Evolutionary conservation across 192 early-diverging fungal genomes (phyloP).

Genomic region (Coemansia furcata): DNA sequence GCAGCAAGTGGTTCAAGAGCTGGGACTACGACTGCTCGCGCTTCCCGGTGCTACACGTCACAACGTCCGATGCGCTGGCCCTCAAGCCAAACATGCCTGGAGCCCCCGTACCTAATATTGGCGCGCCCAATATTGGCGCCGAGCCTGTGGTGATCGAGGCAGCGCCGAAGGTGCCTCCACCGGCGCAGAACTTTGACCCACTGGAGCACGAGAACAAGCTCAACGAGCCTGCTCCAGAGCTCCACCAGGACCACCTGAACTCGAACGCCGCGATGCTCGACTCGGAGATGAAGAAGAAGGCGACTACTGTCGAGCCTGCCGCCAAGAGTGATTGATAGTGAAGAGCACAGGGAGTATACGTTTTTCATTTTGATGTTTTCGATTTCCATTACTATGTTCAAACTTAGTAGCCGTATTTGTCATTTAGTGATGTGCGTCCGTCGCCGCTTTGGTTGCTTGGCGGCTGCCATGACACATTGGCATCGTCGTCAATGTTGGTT

Average conservation of each 20-base stretch:
- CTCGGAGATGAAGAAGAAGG: constrained; percentile 35
- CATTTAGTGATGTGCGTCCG: constrained; percentile 44
- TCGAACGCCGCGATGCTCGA: constrained; percentile 32
- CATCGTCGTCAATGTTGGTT: background rate
- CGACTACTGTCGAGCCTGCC: constrained; percentile 16
- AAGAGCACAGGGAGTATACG: constrained; percentile 3
- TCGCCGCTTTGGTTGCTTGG: constrained; percentile 43
- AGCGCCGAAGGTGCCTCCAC: constrained; percentile 12
- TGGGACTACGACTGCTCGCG: constrained; percentile 85
- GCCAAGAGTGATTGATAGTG: background rate
- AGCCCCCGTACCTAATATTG: constrained; percentile 15
- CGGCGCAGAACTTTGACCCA: constrained; percentile 49
- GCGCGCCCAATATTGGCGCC: constrained; percentile 10
- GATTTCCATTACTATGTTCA: background rate
- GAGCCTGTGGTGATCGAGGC: constrained; percentile 9
- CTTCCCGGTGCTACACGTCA: constrained; percentile 8
- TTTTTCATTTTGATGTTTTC: background rate
- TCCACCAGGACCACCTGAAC: constrained; percentile 50
- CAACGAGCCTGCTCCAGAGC: constrained; percentile 48
- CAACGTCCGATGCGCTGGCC: background rate
- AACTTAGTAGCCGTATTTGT: constrained; percentile 42
- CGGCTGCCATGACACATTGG: constrained; percentile 33
- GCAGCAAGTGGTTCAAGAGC: constrained; percentile 59
- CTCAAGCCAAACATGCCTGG: constrained; percentile 19
- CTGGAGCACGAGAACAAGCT: constrained; percentile 54